Evolutionary conservation across 2,329 filamentous ascomycete genomes (phyloP).

Genomic region (Beauveria caledonica): DNA sequence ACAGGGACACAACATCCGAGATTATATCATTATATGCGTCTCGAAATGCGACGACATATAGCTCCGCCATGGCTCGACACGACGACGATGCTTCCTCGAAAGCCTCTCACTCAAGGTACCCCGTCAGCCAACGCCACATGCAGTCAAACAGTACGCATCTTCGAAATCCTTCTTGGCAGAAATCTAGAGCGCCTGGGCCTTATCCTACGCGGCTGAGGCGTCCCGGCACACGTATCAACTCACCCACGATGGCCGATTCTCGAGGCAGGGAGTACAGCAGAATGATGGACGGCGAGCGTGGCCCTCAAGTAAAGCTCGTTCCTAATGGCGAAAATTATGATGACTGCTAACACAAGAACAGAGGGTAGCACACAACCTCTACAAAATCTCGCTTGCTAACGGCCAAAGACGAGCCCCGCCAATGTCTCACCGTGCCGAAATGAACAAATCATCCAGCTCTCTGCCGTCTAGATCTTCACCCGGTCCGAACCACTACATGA

Average conservation of each 20-base stretch:
- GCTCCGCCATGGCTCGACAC: neutral
- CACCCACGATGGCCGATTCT: conserved; percentile 40
- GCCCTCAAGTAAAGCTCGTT: conserved; percentile 33
- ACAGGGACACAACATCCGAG: conserved; percentile 45
- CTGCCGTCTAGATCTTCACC: conserved; percentile 25
- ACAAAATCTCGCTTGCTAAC: conserved; percentile 30
- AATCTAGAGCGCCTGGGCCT: conserved; percentile 47
- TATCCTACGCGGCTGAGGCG: conserved; percentile 50
- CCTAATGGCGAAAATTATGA: neutral
- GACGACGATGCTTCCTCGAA: neutral
- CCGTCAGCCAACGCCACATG: neutral
- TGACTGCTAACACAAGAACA: conserved; percentile 19
- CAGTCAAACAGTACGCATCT: neutral
- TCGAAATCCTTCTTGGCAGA: conserved; percentile 12
- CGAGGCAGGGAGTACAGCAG: conserved; percentile 41
- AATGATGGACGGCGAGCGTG: conserved; percentile 42
- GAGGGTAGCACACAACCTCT: conserved; percentile 37
- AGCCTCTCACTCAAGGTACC: neutral
- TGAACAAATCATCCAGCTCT: conserved; percentile 33
- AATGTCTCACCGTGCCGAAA: conserved; percentile 31
- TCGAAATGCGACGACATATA: neutral
- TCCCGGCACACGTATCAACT: conserved; percentile 41
- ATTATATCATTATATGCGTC: conserved; percentile 48
- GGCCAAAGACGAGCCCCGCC: conserved; percentile 29
- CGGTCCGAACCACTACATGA: conserved; percentile 17